A percentile compares a stretch with the other conserved stretches of the same genome.
phyloP scores from a whole-genome alignment of 2,329 filamentous ascomycete genomes.

The Plectosphaerella cucumerina region DNA sequence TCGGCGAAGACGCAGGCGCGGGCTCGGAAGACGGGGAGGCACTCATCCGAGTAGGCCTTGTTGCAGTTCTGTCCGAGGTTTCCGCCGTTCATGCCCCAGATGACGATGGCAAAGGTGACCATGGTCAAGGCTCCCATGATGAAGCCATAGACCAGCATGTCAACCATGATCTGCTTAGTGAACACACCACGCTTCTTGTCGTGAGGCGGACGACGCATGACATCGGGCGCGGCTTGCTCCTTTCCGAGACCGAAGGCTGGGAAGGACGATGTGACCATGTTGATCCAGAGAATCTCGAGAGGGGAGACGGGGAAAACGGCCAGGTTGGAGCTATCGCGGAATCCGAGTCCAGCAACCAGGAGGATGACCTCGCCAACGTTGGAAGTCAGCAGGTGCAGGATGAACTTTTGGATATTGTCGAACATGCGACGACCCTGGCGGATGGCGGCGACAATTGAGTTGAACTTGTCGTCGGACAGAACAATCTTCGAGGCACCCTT shows the following conservation, averaged over 20 bases:
- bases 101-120: slow-evolving; percentile 61
- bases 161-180: slow-evolving; percentile 70
- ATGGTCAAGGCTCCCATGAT: slow-evolving; percentile 71
- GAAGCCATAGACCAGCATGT: slow-evolving; percentile 75
- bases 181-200: slow-evolving; percentile 66
- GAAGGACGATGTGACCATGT: slow-evolving; percentile 85
- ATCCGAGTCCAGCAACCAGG: slow-evolving; percentile 74
- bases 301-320: slow-evolving; percentile 85
- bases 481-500: slow-evolving; percentile 81
- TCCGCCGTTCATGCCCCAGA: slow-evolving; percentile 52
- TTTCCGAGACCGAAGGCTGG: slow-evolving; percentile 86
- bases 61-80: slow-evolving; percentile 61
- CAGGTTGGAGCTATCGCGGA: slow-evolving; percentile 66
- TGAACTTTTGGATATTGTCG: slow-evolving; percentile 86
- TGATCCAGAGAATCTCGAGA: slow-evolving; percentile 89
- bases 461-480: slow-evolving; percentile 83
- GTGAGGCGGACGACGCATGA: slow-evolving; percentile 78
- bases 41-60: slow-evolving; percentile 49
- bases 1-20: slow-evolving; percentile 70
- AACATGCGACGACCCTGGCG: slow-evolving; percentile 82
- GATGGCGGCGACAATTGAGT: slow-evolving; percentile 78
- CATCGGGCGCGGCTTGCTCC: slow-evolving; percentile 68
- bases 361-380: slow-evolving; percentile 83
- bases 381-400: slow-evolving; percentile 72
- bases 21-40: slow-evolving; percentile 61